A percentile compares a stretch with the other conserved stretches of the same genome.
Evolutionary conservation across 2,329 filamentous ascomycete species (phyloP).

Genomic region (Fusarium nematophilum): DNA sequence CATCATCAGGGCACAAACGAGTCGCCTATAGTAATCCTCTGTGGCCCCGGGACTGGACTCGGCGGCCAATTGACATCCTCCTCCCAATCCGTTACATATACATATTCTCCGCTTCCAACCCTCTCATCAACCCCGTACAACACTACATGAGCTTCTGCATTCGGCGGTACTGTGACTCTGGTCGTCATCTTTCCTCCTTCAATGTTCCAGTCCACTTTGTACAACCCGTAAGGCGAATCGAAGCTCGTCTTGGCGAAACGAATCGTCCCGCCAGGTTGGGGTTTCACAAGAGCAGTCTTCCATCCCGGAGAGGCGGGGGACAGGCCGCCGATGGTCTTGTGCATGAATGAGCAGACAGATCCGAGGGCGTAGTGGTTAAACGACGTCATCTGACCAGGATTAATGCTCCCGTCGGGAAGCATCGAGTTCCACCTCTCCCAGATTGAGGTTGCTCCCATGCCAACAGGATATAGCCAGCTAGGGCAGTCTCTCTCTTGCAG

Average conservation of each 20-base stretch:
- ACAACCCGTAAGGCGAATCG: constrained; percentile 10
- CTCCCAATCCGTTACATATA: constrained; percentile 1
- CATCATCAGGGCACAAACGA: constrained; percentile 2
- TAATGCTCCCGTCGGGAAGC: constrained; percentile 55
- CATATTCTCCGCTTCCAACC: constrained; percentile 11
- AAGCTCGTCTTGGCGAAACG: constrained; percentile 5
- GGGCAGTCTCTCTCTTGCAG: constrained; percentile 56
- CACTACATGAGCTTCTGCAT: constrained; percentile 1
- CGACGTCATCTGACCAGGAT: constrained; percentile 60
- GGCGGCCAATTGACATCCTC: constrained; percentile 8
- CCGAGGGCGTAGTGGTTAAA: constrained; percentile 63
- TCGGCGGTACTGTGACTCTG: constrained; percentile 3
- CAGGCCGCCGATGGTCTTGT: background rate
- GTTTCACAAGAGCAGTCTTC: background rate
- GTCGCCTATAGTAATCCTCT: background rate
- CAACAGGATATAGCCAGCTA: constrained; percentile 60
- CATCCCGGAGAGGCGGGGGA: background rate
- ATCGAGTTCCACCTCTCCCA: constrained; percentile 64
- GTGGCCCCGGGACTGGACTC: constrained; percentile 1
- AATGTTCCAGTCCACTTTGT: constrained; percentile 10
- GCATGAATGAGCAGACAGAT: constrained; percentile 47
- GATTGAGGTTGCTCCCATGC: constrained; percentile 58
- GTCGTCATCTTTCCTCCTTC: constrained; percentile 3
- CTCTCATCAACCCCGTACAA: constrained; percentile 1
- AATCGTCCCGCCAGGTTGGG: constrained; percentile 6